Evolutionary conservation across 2,329 filamentous ascomycete species (phyloP).

Genomic region (Xylariaceae sp.): DNA sequence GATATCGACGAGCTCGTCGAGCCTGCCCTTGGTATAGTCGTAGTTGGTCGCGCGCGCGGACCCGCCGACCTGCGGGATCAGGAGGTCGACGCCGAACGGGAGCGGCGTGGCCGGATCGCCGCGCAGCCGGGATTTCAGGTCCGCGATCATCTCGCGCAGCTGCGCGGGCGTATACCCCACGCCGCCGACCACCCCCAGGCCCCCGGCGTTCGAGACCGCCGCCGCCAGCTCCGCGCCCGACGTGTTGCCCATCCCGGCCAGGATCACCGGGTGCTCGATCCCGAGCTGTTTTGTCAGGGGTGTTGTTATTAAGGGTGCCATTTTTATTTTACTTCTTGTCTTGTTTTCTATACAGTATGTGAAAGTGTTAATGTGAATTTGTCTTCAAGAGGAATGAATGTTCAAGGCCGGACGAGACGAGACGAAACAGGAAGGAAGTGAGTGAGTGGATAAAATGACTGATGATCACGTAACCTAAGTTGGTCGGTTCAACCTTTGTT

Average conservation of each 20-base stretch:
- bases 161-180: conserved; percentile 92
- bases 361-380: no score
- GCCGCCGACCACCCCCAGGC: conserved; percentile 89
- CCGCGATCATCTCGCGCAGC: conserved; percentile 85
- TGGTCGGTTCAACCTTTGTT: no score
- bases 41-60: conserved; percentile 30
- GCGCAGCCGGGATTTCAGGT: conserved; percentile 77
- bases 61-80: conserved; percentile 31
- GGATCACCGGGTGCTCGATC: conserved; percentile 89
- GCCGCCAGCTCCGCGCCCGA: conserved; percentile 91
- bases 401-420: no score
- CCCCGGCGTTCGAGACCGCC: conserved; percentile 91
- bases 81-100: conserved; percentile 32
- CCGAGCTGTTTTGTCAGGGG: conserved; percentile 88
- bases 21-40: conserved; percentile 30
- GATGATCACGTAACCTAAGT: no score
- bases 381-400: no score
- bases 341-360: background rate
- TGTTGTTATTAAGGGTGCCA: conserved; percentile 59
- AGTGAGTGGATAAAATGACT: no score
- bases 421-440: no score
- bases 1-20: conserved; percentile 29
- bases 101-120: conserved; percentile 94
- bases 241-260: conserved; percentile 97
- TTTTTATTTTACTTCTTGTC: background rate